phyloP scores from a whole-genome alignment of 2,329 filamentous ascomycete species.

The Tolypocladium ovalisporum region DNA sequence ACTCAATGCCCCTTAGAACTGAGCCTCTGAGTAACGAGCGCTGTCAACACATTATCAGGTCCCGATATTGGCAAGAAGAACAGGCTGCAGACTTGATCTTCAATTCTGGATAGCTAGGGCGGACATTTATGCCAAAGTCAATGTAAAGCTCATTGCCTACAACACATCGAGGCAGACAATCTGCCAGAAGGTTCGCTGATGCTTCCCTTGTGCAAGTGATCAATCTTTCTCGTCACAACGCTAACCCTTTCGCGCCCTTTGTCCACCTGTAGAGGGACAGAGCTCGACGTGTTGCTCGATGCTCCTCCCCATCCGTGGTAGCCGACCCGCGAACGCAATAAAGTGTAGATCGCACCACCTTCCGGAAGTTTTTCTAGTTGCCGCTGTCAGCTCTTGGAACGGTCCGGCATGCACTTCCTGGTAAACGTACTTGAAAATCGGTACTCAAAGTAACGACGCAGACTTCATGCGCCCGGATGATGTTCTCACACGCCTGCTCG shows the following conservation, averaged over 20 bases:
- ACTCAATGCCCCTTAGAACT: no score
- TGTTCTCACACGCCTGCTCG: constrained; percentile 36
- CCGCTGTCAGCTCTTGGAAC: neutral
- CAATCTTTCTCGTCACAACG: no score
- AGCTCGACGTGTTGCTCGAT: constrained; percentile 33
- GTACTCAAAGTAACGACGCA: constrained; percentile 38
- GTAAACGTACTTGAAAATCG: constrained; percentile 32
- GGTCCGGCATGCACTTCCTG: neutral
- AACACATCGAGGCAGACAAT: no score
- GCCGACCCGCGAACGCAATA: constrained; percentile 32
- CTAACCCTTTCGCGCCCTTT: constrained; percentile 22
- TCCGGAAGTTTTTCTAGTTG: constrained; percentile 39
- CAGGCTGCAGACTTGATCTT: no score
- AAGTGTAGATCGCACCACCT: constrained; percentile 38
- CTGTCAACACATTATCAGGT: no score
- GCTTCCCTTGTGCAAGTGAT: no score
- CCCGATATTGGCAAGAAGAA: no score
- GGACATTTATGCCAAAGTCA: no score
- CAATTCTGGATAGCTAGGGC: no score
- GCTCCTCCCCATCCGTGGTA: constrained; percentile 28
- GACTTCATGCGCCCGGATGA: constrained; percentile 38
- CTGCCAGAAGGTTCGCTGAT: no score
- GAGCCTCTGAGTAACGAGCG: no score
- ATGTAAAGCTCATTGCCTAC: no score
- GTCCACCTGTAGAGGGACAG: constrained; percentile 44